Percentiles rank a stretch among this genome's conserved stretches.
These are phyloP conservation scores for Trichosporon sp. DNA, from an alignment of 1,284 basidiomycete species.

Conservation along the genomic window DNA sequence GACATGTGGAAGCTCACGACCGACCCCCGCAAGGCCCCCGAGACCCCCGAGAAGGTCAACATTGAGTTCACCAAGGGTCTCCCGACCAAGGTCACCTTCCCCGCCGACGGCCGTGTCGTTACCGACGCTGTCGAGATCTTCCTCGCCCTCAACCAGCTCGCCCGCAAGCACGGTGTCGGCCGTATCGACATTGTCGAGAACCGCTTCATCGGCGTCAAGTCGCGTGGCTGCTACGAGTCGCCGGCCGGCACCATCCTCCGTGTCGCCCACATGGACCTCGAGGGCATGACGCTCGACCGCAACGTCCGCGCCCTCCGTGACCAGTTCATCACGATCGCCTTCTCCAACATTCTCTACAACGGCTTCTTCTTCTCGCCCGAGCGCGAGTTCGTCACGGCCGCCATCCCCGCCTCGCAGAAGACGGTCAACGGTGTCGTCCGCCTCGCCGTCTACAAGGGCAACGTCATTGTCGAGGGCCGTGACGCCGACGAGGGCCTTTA, in stretches of 20 bases:
- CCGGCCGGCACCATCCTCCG: conserved; percentile 95
- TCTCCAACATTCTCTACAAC: conserved; percentile 92
- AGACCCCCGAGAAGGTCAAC: conserved; percentile 69
- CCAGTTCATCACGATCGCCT: conserved; percentile 85
- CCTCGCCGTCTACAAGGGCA: conserved; percentile 92
- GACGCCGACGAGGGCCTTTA: conserved; percentile 85
- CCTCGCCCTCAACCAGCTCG: conserved; percentile 83
- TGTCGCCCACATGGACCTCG: conserved; percentile 90
- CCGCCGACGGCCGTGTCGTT: conserved; percentile 52
- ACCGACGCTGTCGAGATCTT: conserved; percentile 96
- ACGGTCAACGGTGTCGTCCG: conserved; percentile 92
- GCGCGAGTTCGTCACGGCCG: conserved; percentile 84
- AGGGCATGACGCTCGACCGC: conserved; percentile 94
- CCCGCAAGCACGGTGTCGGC: conserved; percentile 90
- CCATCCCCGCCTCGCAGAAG: conserved; percentile 86
- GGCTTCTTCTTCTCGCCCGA: conserved; percentile 91
- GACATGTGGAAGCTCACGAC: conserved; percentile 99
- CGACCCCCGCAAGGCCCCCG: conserved; percentile 75
- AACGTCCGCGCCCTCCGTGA: conserved; percentile 93
- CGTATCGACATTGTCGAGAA: conserved; percentile 99
- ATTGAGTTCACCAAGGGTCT: conserved; percentile 84
- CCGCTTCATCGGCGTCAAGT: conserved; percentile 98
- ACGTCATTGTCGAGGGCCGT: conserved; percentile 88
- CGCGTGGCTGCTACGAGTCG: conserved; percentile 96
- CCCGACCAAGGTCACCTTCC: conserved; percentile 68